Base-by-base conservation (phyloP, 768 basidiomycete genomes). In the Collybia mongolica region DNA sequence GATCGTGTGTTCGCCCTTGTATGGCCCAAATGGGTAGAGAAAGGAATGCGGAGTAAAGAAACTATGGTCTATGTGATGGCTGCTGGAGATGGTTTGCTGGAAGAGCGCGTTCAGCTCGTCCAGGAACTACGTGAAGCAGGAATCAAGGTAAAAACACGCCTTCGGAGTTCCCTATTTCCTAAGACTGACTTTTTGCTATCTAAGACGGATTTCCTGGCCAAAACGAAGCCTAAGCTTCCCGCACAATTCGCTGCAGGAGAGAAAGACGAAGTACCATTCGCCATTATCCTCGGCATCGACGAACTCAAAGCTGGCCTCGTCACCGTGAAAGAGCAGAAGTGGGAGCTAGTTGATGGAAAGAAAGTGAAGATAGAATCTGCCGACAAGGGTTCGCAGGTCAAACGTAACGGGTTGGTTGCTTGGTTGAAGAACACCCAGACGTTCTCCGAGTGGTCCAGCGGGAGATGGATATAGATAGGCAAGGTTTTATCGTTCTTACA, bases 21-120 rank as follows among this genome's bases (percentile, higher is more conserved):
- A 53, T 91, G 91, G 84, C 88, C 88, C 38, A 90, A 84, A 66
- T 93, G 90, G 83, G 76, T 82, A 8, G 89, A 87, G 61, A 79
- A 77, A 55, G 85, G 90, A 1, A 85, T 84, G 71, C 75, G 93
- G 63, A 86, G 82, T 47, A 98, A 96, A 72, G 77, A 89, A 63
- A 96, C 93, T 39, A 88, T 97, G 80, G 95, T 87, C 19, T 99
- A 87, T 67, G 92, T 98, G 40, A 85, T 98, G 74, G 84, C 87
- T 19, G 84, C 93, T 28, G 94, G 95, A 6, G 93, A 93, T 62
- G 92, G 94, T 2, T 64, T 98, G 52, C 69, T 98, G 44, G 80
- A 83, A 60, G 93, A 97, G 72, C 80, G 96, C 8, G 85, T 98
- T 55, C 71, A 65, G 60, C 77, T 98, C 17, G 90, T 86, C 22